A percentile compares a stretch with the other conserved stretches of the same genome.
These are phyloP conservation scores for Violaceomyces palustris DNA, from an alignment of 1,284 basidiomycete genomes.

Conservation along the genomic window DNA sequence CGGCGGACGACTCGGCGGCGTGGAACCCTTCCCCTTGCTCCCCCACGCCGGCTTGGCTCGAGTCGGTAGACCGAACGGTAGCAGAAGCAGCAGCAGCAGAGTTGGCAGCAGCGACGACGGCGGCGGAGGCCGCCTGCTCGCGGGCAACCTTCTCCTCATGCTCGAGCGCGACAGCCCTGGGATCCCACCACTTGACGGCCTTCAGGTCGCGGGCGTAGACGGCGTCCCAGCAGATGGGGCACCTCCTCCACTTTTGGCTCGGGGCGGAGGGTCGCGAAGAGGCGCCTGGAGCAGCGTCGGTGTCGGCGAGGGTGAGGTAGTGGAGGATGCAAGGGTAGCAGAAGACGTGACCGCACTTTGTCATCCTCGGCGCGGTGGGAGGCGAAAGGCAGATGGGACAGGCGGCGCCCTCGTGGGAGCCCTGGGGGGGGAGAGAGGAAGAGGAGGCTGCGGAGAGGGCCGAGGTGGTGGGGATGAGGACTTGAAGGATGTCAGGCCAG, in stretches of 20 bases:
- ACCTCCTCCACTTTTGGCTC: conserved; percentile 54
- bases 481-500: conserved; percentile 81
- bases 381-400: conserved; percentile 93
- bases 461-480: conserved; percentile 74
- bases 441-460: conserved; percentile 38
- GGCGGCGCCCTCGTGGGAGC: conserved; percentile 63
- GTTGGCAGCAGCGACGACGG: no score
- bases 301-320: conserved; percentile 63
- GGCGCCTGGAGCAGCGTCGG: no score
- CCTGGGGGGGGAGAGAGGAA: conserved; percentile 13
- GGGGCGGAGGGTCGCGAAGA: conserved; percentile 3
- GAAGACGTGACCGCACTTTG: conserved; percentile 86
- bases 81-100: conserved; percentile 14
- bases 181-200: conserved; percentile 64
- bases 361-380: conserved; percentile 89
- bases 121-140: conserved; percentile 12
- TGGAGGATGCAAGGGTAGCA: conserved; percentile 59
- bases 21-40: no score
- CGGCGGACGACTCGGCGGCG: no score
- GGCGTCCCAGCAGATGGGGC: conserved; percentile 94
- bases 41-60: no score
- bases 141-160: conserved; percentile 19
- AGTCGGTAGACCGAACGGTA: conserved; percentile 9
- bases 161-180: conserved; percentile 27
- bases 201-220: conserved; percentile 87